These are phyloP conservation scores for Emmonsiellopsis sp. DNA, from an alignment of 2,329 filamentous ascomycete genomes.

Conservation along the genomic window DNA sequence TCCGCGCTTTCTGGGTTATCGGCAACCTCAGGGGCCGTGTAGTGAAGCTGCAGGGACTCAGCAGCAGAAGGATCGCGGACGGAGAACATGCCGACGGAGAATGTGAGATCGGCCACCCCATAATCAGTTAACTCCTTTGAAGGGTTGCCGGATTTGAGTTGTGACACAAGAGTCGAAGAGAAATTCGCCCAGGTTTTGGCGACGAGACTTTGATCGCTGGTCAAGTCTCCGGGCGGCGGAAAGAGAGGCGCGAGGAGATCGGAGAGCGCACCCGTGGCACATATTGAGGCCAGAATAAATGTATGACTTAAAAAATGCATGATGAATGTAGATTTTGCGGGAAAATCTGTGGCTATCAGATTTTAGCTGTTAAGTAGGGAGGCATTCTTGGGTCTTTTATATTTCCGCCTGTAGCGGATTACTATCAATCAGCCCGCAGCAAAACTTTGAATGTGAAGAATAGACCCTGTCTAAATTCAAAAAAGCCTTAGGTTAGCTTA, in stretches of 20 bases:
- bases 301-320: no score
- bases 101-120: constrained; percentile 25
- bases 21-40: constrained; percentile 24
- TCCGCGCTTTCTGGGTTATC: constrained; percentile 22
- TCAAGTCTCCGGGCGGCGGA: constrained; percentile 26
- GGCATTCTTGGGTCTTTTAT: no score
- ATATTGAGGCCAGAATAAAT: no score
- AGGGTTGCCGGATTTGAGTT: constrained; percentile 10
- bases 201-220: constrained; percentile 23
- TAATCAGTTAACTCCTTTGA: not conserved
- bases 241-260: constrained; percentile 23
- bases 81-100: constrained; percentile 33
- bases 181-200: constrained; percentile 25
- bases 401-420: no score
- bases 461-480: no score
- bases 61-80: constrained; percentile 22
- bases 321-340: no score
- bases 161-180: constrained; percentile 16
- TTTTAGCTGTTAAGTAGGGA: no score
- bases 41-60: constrained; percentile 25
- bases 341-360: no score
- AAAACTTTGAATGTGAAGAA: no score
- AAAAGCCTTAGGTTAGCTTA: no score
- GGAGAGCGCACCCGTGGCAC: not conserved
- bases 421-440: no score